Percentiles rank a stretch among this genome's conserved stretches.
Conservation (phyloP, 495 filamentous ascomycete species). For the Xanthoparmelia taractica region DNA sequence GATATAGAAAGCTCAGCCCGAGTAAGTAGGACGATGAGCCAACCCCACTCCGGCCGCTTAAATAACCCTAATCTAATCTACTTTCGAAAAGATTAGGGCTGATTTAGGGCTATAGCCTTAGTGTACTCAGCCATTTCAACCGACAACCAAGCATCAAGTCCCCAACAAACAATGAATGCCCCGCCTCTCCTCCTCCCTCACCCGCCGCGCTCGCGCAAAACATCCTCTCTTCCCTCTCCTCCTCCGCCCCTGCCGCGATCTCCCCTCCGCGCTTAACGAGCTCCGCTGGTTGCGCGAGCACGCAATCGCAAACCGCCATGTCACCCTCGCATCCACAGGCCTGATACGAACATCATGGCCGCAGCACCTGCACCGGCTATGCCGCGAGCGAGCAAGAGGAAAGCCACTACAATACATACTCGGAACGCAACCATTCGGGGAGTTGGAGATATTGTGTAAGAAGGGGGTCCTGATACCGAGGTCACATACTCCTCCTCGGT, state of each 20-base stretch:
- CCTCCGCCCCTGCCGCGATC: constrained; percentile 59
- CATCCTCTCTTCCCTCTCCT: constrained; percentile 57
- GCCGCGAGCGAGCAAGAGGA: constrained; percentile 51
- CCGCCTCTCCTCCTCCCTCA: constrained; percentile 53
- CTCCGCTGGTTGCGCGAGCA: constrained; percentile 79
- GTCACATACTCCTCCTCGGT: too few species aligned
- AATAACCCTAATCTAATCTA: too few species aligned
- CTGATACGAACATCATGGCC: constrained; percentile 25
- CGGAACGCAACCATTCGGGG: constrained; percentile 80
- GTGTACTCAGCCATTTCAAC: too few species aligned
- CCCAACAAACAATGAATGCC: constrained; percentile 57
- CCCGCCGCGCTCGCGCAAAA: constrained; percentile 49
- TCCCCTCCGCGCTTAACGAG: constrained; percentile 64
- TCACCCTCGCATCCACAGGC: neutral
- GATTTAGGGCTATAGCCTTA: too few species aligned
- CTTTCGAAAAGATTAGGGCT: too few species aligned
- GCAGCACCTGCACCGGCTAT: constrained; percentile 42
- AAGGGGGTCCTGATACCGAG: constrained; percentile 79
- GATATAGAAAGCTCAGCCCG: too few species aligned
- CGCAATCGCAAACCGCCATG: constrained; percentile 29
- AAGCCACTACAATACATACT: constrained; percentile 84
- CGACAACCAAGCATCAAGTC: too few species aligned
- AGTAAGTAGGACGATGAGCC: too few species aligned
- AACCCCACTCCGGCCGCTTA: too few species aligned
- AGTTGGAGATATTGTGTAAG: constrained; percentile 67